Conservation (phyloP, 257 asterid genomes). For the Fraxinus cuspidata region DNA sequence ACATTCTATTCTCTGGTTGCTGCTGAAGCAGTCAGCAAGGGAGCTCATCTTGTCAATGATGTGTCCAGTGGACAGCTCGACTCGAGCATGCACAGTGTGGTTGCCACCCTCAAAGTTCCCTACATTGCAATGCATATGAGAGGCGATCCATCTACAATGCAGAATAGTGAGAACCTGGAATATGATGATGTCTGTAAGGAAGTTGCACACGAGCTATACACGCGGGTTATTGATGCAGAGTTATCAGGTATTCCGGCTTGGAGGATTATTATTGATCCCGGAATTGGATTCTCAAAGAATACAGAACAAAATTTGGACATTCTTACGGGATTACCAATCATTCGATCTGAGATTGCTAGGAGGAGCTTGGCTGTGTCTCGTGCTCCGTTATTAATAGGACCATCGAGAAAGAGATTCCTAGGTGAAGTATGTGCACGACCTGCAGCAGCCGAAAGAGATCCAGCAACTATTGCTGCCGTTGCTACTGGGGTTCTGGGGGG, state of each 20-base stretch:
- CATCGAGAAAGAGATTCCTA: conserved; percentile 88
- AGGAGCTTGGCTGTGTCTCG: conserved; percentile 66
- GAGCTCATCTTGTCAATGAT: conserved; percentile 79
- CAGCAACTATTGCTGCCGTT: conserved; percentile 76
- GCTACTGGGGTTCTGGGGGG: conserved; percentile 70
- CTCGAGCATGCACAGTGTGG: conserved; percentile 48
- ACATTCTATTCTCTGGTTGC: conserved; percentile 84
- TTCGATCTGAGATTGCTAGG: conserved; percentile 59
- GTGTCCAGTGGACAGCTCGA: conserved; percentile 79
- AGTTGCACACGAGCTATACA: conserved; percentile 62
- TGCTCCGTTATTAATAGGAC: conserved; percentile 76
- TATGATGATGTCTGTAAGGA: conserved; percentile 62
- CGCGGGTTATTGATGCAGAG: conserved; percentile 67
- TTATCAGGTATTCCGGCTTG: conserved; percentile 85
- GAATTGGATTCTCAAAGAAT: conserved; percentile 89
- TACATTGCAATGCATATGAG: conserved; percentile 88
- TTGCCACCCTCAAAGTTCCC: conserved; percentile 67
- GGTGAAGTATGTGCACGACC: conserved; percentile 68
- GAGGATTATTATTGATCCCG: conserved; percentile 88
- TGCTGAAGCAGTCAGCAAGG: conserved; percentile 63
- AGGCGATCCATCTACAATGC: conserved; percentile 90
- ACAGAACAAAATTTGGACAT: conserved; percentile 74
- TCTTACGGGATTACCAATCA: conserved; percentile 47
- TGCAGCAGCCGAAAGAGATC: conserved; percentile 61
- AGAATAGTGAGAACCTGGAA: conserved; percentile 54